A percentile compares a stretch with the other conserved stretches of the same genome.
These are phyloP conservation scores for Tricholoma bakamatsutake DNA, from an alignment of 768 basidiomycete genomes.

Conservation along the genomic window DNA sequence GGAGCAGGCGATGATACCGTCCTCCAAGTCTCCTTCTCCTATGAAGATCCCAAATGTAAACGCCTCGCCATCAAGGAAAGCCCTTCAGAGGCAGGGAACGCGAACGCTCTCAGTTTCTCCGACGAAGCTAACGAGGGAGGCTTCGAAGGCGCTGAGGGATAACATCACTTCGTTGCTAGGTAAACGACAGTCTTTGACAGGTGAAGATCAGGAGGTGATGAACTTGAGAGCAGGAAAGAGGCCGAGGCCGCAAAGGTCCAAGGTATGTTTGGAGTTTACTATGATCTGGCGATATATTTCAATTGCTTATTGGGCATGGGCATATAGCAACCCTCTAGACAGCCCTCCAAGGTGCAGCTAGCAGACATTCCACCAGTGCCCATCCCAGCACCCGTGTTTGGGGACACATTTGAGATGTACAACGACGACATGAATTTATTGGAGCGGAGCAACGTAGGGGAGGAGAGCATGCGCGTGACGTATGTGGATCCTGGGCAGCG, in stretches of 20 bases:
- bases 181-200: constrained; percentile 44
- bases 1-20: constrained; percentile 40
- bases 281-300: neutral
- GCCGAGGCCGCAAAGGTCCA: constrained; percentile 31
- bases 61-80: neutral
- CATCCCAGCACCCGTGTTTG: constrained; percentile 13
- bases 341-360: constrained; percentile 28
- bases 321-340: constrained; percentile 29
- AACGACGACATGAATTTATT: constrained; percentile 22
- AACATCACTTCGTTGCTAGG: constrained; percentile 65
- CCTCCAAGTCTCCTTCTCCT: constrained; percentile 52
- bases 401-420: constrained; percentile 22
- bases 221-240: constrained; percentile 28
- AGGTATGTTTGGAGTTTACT: constrained; percentile 17
- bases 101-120: constrained; percentile 29
- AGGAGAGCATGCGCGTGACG: constrained; percentile 50
- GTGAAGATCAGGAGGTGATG: constrained; percentile 25
- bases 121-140: constrained; percentile 39
- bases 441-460: constrained; percentile 19
- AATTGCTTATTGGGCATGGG: neutral
- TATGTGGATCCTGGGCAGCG: constrained; percentile 66
- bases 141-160: constrained; percentile 58
- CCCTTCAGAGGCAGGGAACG: constrained; percentile 11
- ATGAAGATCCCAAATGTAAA: constrained; percentile 34
- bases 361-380: constrained; percentile 12